These are phyloP conservation scores for Aspergillus aculeatus DNA, from an alignment of 2,329 filamentous ascomycete species.

Conservation along the genomic window DNA sequence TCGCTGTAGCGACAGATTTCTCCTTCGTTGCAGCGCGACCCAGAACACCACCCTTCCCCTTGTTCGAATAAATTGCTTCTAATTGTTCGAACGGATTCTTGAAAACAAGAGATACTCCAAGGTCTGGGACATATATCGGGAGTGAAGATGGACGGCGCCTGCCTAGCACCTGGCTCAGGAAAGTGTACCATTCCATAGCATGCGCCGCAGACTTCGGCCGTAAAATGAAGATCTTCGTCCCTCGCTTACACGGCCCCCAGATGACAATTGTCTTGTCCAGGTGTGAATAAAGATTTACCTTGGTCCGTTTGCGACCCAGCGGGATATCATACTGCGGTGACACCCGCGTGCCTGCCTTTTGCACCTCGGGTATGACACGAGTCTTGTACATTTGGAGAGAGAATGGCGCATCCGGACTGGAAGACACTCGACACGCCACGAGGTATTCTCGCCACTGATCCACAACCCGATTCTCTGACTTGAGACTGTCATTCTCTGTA, in stretches of 20 bases:
- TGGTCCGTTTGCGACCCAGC: constrained; percentile 53
- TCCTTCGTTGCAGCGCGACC: constrained; percentile 46
- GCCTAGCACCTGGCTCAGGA: constrained; percentile 60
- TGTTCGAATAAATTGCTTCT: constrained; percentile 39
- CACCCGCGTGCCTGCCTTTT: constrained; percentile 53
- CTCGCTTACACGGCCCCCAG: constrained; percentile 55
- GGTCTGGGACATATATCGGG: constrained; percentile 62
- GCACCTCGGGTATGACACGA: constrained; percentile 61
- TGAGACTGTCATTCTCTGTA: constrained; percentile 62
- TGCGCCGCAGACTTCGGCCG: constrained; percentile 60
- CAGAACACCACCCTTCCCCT: constrained; percentile 45
- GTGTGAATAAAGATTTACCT: constrained; percentile 63
- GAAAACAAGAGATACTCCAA: constrained; percentile 59
- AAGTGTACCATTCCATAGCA: constrained; percentile 68
- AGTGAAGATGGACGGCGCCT: constrained; percentile 57
- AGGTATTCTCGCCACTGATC: constrained; percentile 67
- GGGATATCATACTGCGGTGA: constrained; percentile 58
- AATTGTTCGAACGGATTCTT: constrained; percentile 59
- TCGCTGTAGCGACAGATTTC: constrained; percentile 54
- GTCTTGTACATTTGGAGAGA: constrained; percentile 62
- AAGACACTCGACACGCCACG: constrained; percentile 60
- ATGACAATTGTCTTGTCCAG: constrained; percentile 67
- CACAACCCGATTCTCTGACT: constrained; percentile 56
- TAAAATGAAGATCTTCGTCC: constrained; percentile 62
- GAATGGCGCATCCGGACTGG: constrained; percentile 55